phyloP scores from a whole-genome alignment of 2,329 filamentous ascomycete genomes.

The Microdochium nivale region DNA sequence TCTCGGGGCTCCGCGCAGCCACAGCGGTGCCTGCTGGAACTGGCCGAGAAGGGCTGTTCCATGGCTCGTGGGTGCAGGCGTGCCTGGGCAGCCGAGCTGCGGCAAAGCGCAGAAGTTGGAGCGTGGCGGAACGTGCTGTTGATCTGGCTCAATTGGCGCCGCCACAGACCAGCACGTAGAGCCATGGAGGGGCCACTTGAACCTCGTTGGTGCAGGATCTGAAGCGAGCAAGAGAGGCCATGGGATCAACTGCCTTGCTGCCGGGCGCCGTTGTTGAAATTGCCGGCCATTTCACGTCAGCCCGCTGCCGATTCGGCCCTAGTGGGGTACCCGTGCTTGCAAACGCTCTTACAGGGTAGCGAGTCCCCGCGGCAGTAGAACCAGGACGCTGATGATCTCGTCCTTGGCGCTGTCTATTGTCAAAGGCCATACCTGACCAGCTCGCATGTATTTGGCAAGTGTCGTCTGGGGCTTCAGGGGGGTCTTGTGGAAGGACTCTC shows the following conservation, averaged over 20 bases:
- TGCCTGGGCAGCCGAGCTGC: neutral
- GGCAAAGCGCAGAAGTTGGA: too few species aligned
- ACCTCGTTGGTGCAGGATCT: neutral
- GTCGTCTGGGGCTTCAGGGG: too few species aligned
- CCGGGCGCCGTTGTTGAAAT: neutral
- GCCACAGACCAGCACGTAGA: neutral
- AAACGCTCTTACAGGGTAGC: too few species aligned
- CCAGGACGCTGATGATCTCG: too few species aligned
- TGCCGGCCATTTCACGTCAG: neutral
- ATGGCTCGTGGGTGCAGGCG: slow-evolving; percentile 4
- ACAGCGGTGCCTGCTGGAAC: slow-evolving; percentile 11
- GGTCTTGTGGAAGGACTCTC: too few species aligned
- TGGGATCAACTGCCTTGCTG: neutral
- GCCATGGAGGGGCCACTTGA: neutral
- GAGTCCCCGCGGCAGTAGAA: too few species aligned
- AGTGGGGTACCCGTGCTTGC: too few species aligned
- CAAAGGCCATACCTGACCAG: too few species aligned
- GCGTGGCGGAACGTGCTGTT: neutral
- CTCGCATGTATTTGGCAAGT: too few species aligned
- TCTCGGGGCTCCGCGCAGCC: slow-evolving; percentile 14
- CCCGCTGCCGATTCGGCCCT: too few species aligned
- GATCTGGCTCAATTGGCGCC: neutral
- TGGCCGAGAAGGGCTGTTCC: slow-evolving; percentile 11
- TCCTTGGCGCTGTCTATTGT: too few species aligned
- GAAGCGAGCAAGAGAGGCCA: neutral